These are phyloP conservation scores for Colletotrichum theobromicola DNA, from an alignment of 2,329 filamentous ascomycete genomes.

Conservation along the genomic window DNA sequence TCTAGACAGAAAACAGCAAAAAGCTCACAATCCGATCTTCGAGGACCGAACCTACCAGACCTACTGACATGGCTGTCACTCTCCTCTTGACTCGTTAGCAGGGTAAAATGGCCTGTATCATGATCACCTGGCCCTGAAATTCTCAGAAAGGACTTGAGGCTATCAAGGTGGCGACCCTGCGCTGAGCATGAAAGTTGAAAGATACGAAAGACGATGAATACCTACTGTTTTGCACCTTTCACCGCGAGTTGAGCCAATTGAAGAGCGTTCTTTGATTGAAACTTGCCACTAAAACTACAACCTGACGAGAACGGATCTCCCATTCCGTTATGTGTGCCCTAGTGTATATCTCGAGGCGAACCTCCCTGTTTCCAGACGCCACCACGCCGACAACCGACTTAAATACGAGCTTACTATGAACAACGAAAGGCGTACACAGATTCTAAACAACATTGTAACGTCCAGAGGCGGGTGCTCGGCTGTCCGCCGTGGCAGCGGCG, in stretches of 20 bases:
- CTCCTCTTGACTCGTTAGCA: no score
- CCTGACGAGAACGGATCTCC: not conserved
- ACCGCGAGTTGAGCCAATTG: not conserved
- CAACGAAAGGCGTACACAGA: not conserved
- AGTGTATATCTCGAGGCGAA: not conserved
- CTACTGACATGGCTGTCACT: no score
- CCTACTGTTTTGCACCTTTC: not conserved
- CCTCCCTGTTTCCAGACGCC: not conserved
- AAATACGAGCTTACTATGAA: not conserved
- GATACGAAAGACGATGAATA: not conserved
- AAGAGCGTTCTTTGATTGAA: not conserved
- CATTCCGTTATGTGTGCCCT: not conserved
- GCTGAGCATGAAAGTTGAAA: not conserved
- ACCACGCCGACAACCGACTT: not conserved
- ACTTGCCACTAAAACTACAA: not conserved
- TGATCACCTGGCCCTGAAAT: no score
- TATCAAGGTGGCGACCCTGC: no score
- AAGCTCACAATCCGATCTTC: no score
- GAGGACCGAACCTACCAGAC: no score
- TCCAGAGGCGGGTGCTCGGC: constrained; percentile 76
- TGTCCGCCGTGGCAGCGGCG: constrained; percentile 86
- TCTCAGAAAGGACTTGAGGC: no score
- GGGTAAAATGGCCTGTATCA: no score
- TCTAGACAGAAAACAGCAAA: no score
- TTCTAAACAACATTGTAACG: constrained; percentile 83